Conservation (phyloP, 495 filamentous ascomycete species). For the Neurospora sp. region DNA sequence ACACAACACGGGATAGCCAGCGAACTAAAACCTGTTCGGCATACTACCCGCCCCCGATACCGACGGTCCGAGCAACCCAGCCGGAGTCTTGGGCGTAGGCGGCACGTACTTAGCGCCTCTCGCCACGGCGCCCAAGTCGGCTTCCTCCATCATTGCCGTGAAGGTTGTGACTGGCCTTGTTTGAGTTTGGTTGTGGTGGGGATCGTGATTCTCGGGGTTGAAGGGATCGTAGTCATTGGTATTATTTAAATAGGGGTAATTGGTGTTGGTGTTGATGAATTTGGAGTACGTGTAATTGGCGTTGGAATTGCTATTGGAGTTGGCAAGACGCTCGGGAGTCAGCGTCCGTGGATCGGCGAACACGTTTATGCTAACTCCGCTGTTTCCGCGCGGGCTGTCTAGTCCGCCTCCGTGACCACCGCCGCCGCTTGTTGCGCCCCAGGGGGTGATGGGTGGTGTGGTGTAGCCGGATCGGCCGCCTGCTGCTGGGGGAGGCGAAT, state of each 20-base stretch:
- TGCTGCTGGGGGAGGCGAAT: neutral
- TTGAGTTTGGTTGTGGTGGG: neutral
- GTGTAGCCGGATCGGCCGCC: neutral
- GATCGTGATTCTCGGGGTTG: neutral
- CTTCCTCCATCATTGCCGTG: conserved; percentile 51
- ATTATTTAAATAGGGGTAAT: neutral
- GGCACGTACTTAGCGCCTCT: conserved; percentile 31
- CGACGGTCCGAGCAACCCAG: neutral
- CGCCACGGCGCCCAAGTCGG: conserved; percentile 38
- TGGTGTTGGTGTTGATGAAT: conserved; percentile 18
- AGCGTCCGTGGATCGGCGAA: conserved; percentile 51
- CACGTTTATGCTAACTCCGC: conserved; percentile 57
- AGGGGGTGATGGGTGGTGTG: neutral
- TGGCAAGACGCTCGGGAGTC: conserved; percentile 11
- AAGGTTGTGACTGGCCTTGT: conserved; percentile 44
- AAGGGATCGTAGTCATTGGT: neutral
- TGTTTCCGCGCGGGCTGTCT: conserved; percentile 34
- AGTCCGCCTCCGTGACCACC: neutral
- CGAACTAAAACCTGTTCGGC: neutral
- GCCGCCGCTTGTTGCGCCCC: conserved; percentile 1
- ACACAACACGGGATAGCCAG: neutral
- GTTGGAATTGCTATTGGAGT: conserved; percentile 3
- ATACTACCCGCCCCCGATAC: neutral
- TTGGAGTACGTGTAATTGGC: conserved; percentile 1
- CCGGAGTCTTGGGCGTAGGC: neutral